A percentile compares a stretch with the other conserved stretches of the same genome.
Conservation (phyloP, 768 basidiomycete genomes). For the Galerina sulciceps region DNA sequence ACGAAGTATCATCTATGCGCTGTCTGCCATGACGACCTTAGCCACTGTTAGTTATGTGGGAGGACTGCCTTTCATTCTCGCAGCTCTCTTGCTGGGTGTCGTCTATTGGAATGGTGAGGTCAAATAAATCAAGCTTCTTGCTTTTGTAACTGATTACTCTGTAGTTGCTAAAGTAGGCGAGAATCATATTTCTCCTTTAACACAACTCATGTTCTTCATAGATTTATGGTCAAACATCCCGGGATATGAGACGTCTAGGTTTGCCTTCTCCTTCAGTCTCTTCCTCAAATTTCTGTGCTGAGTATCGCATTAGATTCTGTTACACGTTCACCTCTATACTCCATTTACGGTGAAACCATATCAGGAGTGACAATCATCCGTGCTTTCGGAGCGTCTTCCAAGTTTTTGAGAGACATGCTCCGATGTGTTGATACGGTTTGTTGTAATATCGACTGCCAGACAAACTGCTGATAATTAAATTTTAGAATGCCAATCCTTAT, state of each 20-base stretch:
- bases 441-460: conserved; percentile 2
- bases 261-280: neutral
- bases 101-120: conserved; percentile 75
- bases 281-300: neutral
- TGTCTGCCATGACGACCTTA: conserved; percentile 73
- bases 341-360: conserved; percentile 50
- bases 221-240: conserved; percentile 70
- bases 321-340: conserved; percentile 44
- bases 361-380: conserved; percentile 58
- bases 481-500: conserved; percentile 66
- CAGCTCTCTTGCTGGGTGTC: conserved; percentile 52
- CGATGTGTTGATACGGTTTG: conserved; percentile 80
- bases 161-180: conserved; percentile 41
- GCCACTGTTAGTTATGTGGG: conserved; percentile 76
- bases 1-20: conserved; percentile 69
- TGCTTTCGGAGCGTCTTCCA: conserved; percentile 87
- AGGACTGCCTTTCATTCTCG: conserved; percentile 73
- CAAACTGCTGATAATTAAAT: neutral
- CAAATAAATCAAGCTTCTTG: neutral
- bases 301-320: conserved; percentile 30
- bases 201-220: conserved; percentile 10
- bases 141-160: conserved; percentile 4
- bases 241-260: conserved; percentile 85
- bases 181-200: neutral
- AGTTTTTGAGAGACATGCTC: conserved; percentile 85